These are phyloP conservation scores for Physaria fendleri DNA, from an alignment of 345 rosid genomes.

Conservation along the genomic window DNA sequence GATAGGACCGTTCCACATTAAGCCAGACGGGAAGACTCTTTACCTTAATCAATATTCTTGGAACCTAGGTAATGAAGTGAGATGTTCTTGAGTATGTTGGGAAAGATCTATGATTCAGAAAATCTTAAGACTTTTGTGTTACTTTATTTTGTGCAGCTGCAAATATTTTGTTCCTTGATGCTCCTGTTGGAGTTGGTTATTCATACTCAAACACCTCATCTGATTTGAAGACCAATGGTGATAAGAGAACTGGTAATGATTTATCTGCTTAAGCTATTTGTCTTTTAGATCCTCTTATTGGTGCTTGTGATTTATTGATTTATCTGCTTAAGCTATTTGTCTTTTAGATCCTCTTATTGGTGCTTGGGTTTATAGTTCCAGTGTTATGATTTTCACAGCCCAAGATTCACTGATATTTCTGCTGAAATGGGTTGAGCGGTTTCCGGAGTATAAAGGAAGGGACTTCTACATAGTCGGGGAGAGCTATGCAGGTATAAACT, in stretches of 20 bases:
- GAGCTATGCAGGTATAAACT: conserved; percentile 72
- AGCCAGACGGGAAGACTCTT: conserved; percentile 65
- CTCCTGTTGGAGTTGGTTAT: conserved; percentile 93
- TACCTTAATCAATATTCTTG: conserved; percentile 82
- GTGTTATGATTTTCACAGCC: conserved; percentile 43
- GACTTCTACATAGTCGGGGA: conserved; percentile 87
- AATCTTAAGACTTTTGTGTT: neutral
- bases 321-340: conserved; percentile 15
- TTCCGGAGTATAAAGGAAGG: conserved; percentile 77
- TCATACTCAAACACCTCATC: conserved; percentile 87
- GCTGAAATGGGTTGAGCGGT: conserved; percentile 83
- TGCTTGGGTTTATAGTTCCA: conserved; percentile 3
- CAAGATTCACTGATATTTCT: conserved; percentile 66
- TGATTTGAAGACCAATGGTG: conserved; percentile 46
- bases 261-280: conserved; percentile 16
- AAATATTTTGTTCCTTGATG: conserved; percentile 75
- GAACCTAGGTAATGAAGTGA: conserved; percentile 60
- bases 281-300: conserved; percentile 3
- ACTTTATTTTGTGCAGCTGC: conserved; percentile 47
- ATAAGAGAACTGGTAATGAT: conserved; percentile 56
- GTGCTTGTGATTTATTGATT: conserved; percentile 33
- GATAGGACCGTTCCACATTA: conserved; percentile 94
- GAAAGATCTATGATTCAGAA: neutral
- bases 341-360: neutral
- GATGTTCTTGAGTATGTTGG: neutral